Evolutionary conservation across 768 basidiomycete genomes (phyloP), one percentile per base, ranked within the genome.

Genomic region (Panaeolus cyanescens): DNA sequence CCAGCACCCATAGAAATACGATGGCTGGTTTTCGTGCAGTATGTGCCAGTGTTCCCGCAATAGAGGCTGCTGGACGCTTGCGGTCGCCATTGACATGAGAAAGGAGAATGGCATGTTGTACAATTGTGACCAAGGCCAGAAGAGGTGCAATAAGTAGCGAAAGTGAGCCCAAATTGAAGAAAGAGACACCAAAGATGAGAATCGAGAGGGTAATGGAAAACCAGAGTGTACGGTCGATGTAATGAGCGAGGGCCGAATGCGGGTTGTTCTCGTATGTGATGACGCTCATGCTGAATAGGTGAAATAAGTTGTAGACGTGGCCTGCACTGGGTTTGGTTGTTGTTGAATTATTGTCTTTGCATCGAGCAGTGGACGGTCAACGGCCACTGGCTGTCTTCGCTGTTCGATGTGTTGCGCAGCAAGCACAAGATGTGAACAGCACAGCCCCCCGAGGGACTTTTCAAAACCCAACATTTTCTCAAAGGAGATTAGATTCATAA

Each of bases 361-460:
- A 28, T 50, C n/a, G 45, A 50, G 45, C 45, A 50, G 45, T 50
- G 45, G 45, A 50, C 45, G 45, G 45, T 50, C 45, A 50, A 50
- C 45, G 45, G 45, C 45, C 45, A 50, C 45, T 50, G 30, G 17
- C 45, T 50, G 30, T 3, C 40, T 42, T 42, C 40, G 45, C 45
- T 28, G 45, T 50, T 50, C 45, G 25, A 50, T 50, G 45, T 50
- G 45, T 28, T 50, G 45, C 45, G 13, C 45, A 50, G 45, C 45
- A 50, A 50, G 45, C 45, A 50, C 45, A 50, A 50, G 45, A 50
- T 50, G 45, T 28, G 25, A 28, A 8, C 4, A 28, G 45, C 45
- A 50, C 25, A 50, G 45, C 45, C 45, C 45, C 45, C 15, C 22
- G 13, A 42, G 22, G 12, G 40, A 50, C 15, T 50, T 28, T 50